phyloP scores from a whole-genome alignment of 1,284 basidiomycete genomes.

The Puccinia hordei region DNA sequence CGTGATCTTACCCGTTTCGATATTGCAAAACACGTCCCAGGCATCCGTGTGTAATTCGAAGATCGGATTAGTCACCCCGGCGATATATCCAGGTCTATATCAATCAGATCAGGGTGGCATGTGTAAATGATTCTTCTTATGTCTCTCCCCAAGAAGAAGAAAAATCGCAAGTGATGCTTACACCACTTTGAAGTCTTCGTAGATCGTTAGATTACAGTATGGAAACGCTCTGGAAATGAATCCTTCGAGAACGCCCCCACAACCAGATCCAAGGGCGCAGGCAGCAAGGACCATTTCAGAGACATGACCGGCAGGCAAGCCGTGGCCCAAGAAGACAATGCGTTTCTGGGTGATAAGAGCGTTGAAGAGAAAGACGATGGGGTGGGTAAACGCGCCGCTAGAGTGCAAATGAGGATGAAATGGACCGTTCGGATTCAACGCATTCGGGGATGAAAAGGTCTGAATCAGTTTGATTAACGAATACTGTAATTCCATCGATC shows the following conservation, averaged over 20 bases:
- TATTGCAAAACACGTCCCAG: slow-evolving; percentile 92
- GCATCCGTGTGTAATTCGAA: slow-evolving; percentile 66
- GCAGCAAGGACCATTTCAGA: slow-evolving; percentile 88
- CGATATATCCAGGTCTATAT: slow-evolving; percentile 84
- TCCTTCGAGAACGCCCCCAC: slow-evolving; percentile 77
- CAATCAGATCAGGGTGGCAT: no score
- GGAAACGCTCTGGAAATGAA: slow-evolving; percentile 88
- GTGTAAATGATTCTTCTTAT: neutral
- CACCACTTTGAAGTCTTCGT: slow-evolving; percentile 86
- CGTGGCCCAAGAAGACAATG: slow-evolving; percentile 88
- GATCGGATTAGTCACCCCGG: slow-evolving; percentile 93
- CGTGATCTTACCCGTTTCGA: slow-evolving; percentile 79
- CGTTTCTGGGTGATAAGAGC: slow-evolving; percentile 89
- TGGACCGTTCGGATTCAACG: slow-evolving; percentile 65
- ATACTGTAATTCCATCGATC: slow-evolving; percentile 66
- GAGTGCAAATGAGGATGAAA: slow-evolving; percentile 89
- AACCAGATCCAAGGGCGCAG: slow-evolving; percentile 86
- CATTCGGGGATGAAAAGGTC: slow-evolving; percentile 72
- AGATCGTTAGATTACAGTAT: slow-evolving; percentile 83
- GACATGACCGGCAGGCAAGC: slow-evolving; percentile 72
- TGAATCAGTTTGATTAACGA: slow-evolving; percentile 87
- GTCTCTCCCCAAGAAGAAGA: neutral
- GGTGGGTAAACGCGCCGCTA: slow-evolving; percentile 83
- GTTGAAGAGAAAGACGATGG: slow-evolving; percentile 91
- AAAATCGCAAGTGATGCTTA: slow-evolving; percentile 61